Percentiles rank a stretch among this genome's conserved stretches.
These are phyloP conservation scores for Sugiyamaella boreocaroliniensis DNA, from an alignment of 805 yeast genomes.

Conservation along the genomic window DNA sequence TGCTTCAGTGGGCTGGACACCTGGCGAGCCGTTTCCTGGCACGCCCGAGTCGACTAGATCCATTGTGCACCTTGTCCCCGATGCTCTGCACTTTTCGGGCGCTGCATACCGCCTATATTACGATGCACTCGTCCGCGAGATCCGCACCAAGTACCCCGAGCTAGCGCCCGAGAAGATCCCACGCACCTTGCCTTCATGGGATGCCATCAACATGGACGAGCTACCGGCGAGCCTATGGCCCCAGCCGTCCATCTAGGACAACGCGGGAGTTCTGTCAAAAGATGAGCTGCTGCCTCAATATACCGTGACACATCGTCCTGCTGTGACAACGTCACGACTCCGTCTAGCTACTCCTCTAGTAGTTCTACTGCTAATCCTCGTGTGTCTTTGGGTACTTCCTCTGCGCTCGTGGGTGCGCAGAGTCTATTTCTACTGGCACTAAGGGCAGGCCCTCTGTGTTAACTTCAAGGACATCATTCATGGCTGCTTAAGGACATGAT, in stretches of 20 bases:
- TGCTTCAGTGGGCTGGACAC: slow-evolving; percentile 37
- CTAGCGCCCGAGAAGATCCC: slow-evolving; percentile 38
- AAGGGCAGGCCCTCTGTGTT: too few relatives aligned
- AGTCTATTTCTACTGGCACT: too few relatives aligned
- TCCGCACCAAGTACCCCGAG: slow-evolving; percentile 43
- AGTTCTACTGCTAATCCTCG: too few relatives aligned
- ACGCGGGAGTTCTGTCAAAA: too few relatives aligned
- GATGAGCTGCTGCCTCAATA: too few relatives aligned
- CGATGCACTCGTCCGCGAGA: slow-evolving; percentile 37
- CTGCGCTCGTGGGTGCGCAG: too few relatives aligned
- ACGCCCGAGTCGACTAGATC: slow-evolving; percentile 6
- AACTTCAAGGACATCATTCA: too few relatives aligned
- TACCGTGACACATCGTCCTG: too few relatives aligned
- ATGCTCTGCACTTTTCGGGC: slow-evolving; percentile 58
- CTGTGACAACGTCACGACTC: too few relatives aligned
- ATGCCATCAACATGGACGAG: neutral
- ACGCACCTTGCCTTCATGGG: slow-evolving; percentile 7
- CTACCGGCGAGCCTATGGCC: slow-evolving; percentile 1
- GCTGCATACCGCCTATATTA: slow-evolving; percentile 46
- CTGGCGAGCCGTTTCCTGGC: slow-evolving; percentile 25
- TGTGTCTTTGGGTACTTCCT: too few relatives aligned
- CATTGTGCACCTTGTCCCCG: slow-evolving; percentile 32
- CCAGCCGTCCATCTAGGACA: neutral
- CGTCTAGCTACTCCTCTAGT: too few relatives aligned
- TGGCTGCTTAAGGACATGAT: too few relatives aligned